Percentiles rank a stretch among this genome's conserved stretches.
Conservation (phyloP, 176 grass and related monocot species). For the Saccharum officinarum region DNA sequence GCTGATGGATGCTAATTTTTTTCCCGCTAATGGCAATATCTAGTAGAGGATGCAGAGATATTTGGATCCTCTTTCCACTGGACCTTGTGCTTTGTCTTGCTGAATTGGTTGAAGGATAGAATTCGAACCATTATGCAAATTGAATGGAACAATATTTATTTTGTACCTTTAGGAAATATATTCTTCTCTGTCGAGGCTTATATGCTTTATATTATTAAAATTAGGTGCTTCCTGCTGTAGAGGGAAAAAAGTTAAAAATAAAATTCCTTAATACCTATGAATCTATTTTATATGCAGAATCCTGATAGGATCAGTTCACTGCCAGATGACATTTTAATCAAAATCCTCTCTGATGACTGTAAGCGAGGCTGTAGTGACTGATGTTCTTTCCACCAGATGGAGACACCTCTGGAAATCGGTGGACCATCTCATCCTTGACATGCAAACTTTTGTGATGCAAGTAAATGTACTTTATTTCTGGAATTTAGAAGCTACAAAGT, state of each 20-base stretch:
- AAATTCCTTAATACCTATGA: too few relatives aligned
- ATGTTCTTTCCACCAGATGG: too few relatives aligned
- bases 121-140: background rate
- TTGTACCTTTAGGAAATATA: background rate
- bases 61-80: background rate
- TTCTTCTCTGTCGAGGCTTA: background rate
- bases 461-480: background rate
- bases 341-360: slow-evolving; percentile 13
- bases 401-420: slow-evolving; percentile 16
- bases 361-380: slow-evolving; percentile 19
- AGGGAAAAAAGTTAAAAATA: background rate
- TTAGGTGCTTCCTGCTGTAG: background rate
- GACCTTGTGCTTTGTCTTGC: too few relatives aligned
- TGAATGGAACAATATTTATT: background rate
- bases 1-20: background rate
- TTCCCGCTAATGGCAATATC: background rate
- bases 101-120: background rate
- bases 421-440: background rate
- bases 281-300: slow-evolving; percentile 15
- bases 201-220: background rate
- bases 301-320: slow-evolving; percentile 18
- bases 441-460: slow-evolving; percentile 1
- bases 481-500: background rate
- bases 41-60: background rate
- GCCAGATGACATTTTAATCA: slow-evolving; percentile 27